Percentiles rank a stretch among this genome's conserved stretches.
These are phyloP conservation scores for Macadamia tetraphylla DNA, from an alignment of 164 flowering plant genomes.

Conservation along the genomic window DNA sequence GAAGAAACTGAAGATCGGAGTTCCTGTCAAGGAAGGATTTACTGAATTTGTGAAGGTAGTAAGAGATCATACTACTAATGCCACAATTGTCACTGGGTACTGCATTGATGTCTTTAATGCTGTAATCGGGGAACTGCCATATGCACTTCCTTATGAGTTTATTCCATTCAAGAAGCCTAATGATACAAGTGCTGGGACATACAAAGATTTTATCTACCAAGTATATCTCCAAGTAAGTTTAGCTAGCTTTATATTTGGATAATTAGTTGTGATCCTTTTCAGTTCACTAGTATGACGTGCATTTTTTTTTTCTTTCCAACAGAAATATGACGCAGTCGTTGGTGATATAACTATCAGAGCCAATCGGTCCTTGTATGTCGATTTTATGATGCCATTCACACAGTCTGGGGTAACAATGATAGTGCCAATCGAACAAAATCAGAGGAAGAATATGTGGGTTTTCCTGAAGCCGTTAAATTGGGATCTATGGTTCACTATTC, in stretches of 20 bases:
- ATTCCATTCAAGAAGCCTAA: conserved; percentile 1
- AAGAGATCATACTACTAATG: conserved; percentile 6
- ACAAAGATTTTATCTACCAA: conserved; percentile 1
- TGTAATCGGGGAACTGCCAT: conserved; percentile 9
- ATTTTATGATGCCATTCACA: conserved; percentile 40
- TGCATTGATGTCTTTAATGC: conserved; percentile 15
- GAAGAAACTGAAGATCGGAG: conserved; percentile 18
- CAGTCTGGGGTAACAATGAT: conserved; percentile 39
- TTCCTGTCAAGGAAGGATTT: conserved; percentile 16
- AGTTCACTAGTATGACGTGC: neutral
- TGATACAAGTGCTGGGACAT: conserved; percentile 4
- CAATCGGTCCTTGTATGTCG: conserved; percentile 31
- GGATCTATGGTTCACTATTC: conserved; percentile 36
- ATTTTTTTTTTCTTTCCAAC: neutral
- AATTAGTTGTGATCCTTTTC: neutral
- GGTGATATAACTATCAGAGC: conserved; percentile 33
- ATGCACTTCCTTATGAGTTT: conserved; percentile 13
- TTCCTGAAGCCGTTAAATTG: conserved; percentile 34
- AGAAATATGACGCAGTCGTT: conserved; percentile 32
- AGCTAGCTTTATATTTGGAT: neutral
- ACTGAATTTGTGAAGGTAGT: conserved; percentile 9
- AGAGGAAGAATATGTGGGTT: conserved; percentile 28
- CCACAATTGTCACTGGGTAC: conserved; percentile 12
- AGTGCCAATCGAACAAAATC: conserved; percentile 22
- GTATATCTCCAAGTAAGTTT: neutral